Evolutionary conservation across 176 grass and related monocot genomes (phyloP).

Genomic region (Tillandsia fasciculata): DNA sequence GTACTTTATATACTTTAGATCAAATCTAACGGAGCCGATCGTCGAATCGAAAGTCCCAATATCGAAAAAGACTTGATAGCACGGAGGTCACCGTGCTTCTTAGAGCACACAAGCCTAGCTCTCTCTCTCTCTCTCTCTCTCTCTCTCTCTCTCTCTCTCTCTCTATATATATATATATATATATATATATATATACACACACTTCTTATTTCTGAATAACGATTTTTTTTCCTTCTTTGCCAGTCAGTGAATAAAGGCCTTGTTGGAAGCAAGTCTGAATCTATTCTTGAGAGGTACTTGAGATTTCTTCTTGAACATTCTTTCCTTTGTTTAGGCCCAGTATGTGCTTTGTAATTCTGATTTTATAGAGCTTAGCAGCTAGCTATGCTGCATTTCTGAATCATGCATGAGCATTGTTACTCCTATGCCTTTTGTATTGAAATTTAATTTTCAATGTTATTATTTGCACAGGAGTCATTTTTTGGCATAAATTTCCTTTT

Average conservation of each 20-base stretch:
- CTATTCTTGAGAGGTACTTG: conserved; percentile 43
- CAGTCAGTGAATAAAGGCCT: conserved; percentile 38
- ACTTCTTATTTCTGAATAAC: conserved; percentile 13
- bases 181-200: background rate
- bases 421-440: background rate
- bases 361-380: no score
- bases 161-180: background rate
- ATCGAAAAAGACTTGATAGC: no score
- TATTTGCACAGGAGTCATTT: background rate
- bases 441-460: background rate
- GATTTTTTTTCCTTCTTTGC: conserved; percentile 19
- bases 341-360: background rate
- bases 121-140: no score
- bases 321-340: background rate
- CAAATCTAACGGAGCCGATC: no score
- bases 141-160: no score
- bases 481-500: no score
- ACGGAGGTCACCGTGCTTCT: no score
- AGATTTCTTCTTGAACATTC: conserved; percentile 10
- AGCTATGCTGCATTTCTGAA: no score
- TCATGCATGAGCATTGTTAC: no score
- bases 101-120: no score
- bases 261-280: conserved; percentile 35
- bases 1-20: no score
- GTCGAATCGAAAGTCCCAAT: no score